Conservation (phyloP, 257 asterid species). For the Lithospermum erythrorhizon region DNA sequence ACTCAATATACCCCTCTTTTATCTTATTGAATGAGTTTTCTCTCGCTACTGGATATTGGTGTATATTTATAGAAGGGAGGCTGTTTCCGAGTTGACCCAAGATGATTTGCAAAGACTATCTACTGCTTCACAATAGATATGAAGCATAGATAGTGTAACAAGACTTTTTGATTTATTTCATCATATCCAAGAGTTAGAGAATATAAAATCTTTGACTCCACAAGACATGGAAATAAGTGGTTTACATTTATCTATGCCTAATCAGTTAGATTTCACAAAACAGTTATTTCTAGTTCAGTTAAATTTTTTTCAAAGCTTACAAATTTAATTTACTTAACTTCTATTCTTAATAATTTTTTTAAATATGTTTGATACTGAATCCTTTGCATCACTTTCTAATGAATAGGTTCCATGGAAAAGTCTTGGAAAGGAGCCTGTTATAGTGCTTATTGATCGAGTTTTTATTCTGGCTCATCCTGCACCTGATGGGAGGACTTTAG, state of each 20-base stretch:
- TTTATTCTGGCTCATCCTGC: slow-evolving; percentile 88
- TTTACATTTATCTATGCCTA: background rate
- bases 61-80: background rate
- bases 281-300: background rate
- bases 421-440: slow-evolving; percentile 98
- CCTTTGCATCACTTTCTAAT: background rate
- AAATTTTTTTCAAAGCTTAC: no score
- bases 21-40: background rate
- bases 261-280: background rate
- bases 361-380: background rate
- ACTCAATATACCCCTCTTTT: background rate
- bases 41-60: background rate
- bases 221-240: no score
- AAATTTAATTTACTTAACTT: no score
- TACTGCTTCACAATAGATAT: no score
- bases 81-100: no score
- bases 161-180: no score
- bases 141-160: no score
- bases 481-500: slow-evolving; percentile 57
- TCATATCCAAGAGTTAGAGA: no score
- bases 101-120: no score
- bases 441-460: slow-evolving; percentile 88
- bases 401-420: slow-evolving; percentile 97
- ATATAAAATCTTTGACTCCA: no score
- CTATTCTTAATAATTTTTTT: no score